Base-by-base conservation (phyloP, 768 basidiomycete species). In the Boletus rubropictus region DNA sequence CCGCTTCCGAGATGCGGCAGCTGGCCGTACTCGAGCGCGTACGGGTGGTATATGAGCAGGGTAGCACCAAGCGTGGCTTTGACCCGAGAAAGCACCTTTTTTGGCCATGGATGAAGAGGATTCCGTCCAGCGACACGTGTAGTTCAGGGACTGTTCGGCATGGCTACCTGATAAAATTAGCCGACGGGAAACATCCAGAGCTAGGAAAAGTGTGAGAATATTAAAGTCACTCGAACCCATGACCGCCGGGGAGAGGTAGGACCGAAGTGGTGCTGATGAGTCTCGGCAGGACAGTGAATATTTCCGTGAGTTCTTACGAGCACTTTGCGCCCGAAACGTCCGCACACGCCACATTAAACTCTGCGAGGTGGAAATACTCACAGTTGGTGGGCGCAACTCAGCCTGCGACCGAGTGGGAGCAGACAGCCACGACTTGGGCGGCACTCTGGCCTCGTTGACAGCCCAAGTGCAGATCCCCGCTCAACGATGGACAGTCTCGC, bases 161-260 rank as follows among this genome's bases (percentile, higher is more conserved):
- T n/a, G n/a, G n/a, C 20, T 6, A 25, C 33, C 29, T 15, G 20
- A 34, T 32, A 24, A 34, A 12, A 25, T 28, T 35, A 33, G 25
- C 42, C 42, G 40, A 39, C 37, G 29, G 38, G 33, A 51, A 44
- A 25, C 37, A 2, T 33, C 42, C 50, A 33, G 40, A 39, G 46
- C 50, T 45, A 42, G 58, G 51, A 37, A 54, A 44, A 44, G 50
- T 49, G 51, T 60, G 59, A 50, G 59, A 60, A 49, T 10, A n/a
- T 35, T 8, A 10, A 32, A 11, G 33, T 18, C 34, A 29, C 6
- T 41, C 29, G 27, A 54, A 42, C 33, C 11, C 31, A 17, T 32
- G 34, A 28, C 31, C 21, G 46, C n/a, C n/a, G n/a, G 37, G 34
- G 24, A 34, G 43, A 36, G 32, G 37, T 20, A 38, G 17, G 10